Base-by-base conservation (phyloP, 2,329 filamentous ascomycete genomes). In the Fusarium sulawesiense region DNA sequence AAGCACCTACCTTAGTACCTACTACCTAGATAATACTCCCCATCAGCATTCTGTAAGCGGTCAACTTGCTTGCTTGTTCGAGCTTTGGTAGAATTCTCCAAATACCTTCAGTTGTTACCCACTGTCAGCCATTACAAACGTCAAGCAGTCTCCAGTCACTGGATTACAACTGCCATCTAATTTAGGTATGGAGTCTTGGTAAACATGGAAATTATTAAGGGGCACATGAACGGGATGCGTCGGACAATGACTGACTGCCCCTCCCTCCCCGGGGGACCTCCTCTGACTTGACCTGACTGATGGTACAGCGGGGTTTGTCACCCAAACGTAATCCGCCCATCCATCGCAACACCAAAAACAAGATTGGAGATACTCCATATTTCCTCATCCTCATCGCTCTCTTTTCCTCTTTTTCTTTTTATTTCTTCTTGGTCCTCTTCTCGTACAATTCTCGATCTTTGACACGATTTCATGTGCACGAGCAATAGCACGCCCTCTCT, bases 281-380 rank as follows among this genome's bases (percentile, higher is more conserved):
- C 25, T 30, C 23, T 61, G 23, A 13, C 44, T 61, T n/a, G 56
- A 21, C 34, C 27, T 61, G 46, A 47, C 60, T 58, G 60, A 60
- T 53, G 46, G 30, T 49, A 46, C 42, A 61, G 67, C 46, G 63
- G 67, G 67, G 66, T 66, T 58, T 68, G 59, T 60, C 65, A 68
- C 49, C 47, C 30, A 51, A 58, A 70, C 66, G 66, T 69, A 69
- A 69, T 69, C 29, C 29, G 7, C 12, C 29, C 13, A 30, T 30
- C 44, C 44, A 45, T 48, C 42, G 44, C 59, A 70, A 70, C 64
- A 71, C 58, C 68, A 71, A 53, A 59, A 64, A 27, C 63, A 57
- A 51, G 47, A 27, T 60, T 53, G 30, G 42, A 29, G 47, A 70
- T 68, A 55, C 41, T 64, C 49, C 14, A 50, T 46, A 56, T 32